Evolutionary conservation across 306 rosid genomes (phyloP), one percentile per base, ranked within the genome.

Genomic region (Sophora flavescens): DNA sequence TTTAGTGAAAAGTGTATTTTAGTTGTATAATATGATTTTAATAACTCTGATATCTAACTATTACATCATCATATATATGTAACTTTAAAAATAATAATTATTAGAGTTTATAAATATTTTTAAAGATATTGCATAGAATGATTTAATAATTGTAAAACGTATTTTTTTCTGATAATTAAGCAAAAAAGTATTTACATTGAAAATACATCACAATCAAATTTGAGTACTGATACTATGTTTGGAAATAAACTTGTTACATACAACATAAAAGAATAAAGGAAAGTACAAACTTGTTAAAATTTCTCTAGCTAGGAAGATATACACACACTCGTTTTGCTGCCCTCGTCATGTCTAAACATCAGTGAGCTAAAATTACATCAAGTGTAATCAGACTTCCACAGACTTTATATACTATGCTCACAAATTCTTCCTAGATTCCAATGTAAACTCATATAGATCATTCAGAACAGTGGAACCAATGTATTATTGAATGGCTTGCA

Each of bases 331-430:
- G 13, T 30, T 18, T 58, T 68, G 71, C 76, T 57, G 38, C 44
- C 71, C 56, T 54, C 62, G 3, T 63, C 63, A 63, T 6, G 56
- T 16, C 62, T 48, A 54, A 39, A 33, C 72, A 44, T 54, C 54
- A 72, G 61, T 67, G 44, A 64, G 22, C 48, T 61, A 16, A 39
- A 73, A 63, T 62, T 59, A 77, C 85, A 78, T 32, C 65, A 45
- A 61, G 35, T 76, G 59, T 12, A 45, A 57, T 62, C 41, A 30
- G 4, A 61, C 71, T 60, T 61, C 32, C 41, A 76, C 47, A 70
- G 30, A 42, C 12, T 57, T 5, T n/a, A 75, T 35, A 35, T 35
- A n/a, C n/a, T n/a, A 35, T 48, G 67, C 51, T 69, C 63, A 57
- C 57, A 64, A 41, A 63, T 44, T 18, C 58, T 72, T 35, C 5